phyloP scores from a whole-genome alignment of 768 basidiomycete species.

The Leccinum longicurvipes region DNA sequence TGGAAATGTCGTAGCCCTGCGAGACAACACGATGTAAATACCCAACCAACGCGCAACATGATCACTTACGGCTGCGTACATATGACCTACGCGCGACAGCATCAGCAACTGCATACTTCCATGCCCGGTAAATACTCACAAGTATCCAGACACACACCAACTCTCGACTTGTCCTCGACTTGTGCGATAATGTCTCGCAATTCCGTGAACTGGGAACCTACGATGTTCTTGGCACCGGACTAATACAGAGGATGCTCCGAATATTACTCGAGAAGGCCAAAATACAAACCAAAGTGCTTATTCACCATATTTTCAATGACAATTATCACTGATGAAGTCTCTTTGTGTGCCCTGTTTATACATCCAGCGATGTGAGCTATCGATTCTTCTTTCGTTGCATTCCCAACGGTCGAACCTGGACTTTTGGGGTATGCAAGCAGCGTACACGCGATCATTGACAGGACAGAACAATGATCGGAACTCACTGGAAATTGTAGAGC shows the following conservation, averaged over 20 bases:
- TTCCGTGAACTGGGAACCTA: slow-evolving; percentile 70
- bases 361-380: slow-evolving; percentile 64
- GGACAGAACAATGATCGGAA: slow-evolving; percentile 3
- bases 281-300: neutral
- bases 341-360: slow-evolving; percentile 70
- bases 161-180: slow-evolving; percentile 69
- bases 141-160: slow-evolving; percentile 85
- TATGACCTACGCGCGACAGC: slow-evolving; percentile 49
- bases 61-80: slow-evolving; percentile 65
- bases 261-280: neutral
- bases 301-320: slow-evolving; percentile 84
- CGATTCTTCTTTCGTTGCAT: slow-evolving; percentile 55
- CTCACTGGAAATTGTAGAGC: slow-evolving; percentile 85
- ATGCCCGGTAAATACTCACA: slow-evolving; percentile 41
- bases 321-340: slow-evolving; percentile 53
- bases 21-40: neutral
- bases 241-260: slow-evolving; percentile 23
- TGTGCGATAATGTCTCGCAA: slow-evolving; percentile 63
- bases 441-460: neutral
- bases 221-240: slow-evolving; percentile 78
- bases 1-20: slow-evolving; percentile 80
- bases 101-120: neutral
- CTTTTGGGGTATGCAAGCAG: slow-evolving; percentile 32
- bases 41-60: slow-evolving; percentile 40
- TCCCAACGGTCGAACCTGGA: slow-evolving; percentile 82